Percentiles rank a stretch among this genome's conserved stretches.
These are phyloP conservation scores for Coix lacrymajobi DNA, from an alignment of 176 grass and related monocot genomes.

Conservation along the genomic window DNA sequence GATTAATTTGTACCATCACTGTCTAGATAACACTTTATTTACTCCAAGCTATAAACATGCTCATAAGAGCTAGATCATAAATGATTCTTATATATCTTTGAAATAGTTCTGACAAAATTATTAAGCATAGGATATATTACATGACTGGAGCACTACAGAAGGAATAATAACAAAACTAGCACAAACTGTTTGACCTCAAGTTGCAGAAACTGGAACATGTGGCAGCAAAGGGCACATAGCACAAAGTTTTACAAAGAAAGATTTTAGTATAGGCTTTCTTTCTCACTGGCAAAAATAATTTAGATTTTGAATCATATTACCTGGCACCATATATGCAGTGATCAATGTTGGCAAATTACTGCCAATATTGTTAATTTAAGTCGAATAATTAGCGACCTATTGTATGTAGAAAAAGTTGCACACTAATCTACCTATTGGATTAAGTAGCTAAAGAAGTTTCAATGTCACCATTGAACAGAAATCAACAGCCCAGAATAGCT, in stretches of 20 bases:
- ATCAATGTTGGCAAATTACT: neutral
- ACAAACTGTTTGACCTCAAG: neutral
- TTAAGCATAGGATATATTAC: neutral
- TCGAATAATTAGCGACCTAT: neutral
- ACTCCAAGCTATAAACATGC: neutral
- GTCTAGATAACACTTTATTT: neutral
- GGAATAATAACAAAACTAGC: neutral
- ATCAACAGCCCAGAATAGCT: neutral
- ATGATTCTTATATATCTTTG: neutral
- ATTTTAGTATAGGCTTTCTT: neutral
- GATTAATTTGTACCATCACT: neutral
- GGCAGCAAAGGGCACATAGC: neutral
- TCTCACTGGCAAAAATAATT: neutral
- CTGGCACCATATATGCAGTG: neutral
- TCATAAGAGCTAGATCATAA: neutral
- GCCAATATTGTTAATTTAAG: neutral
- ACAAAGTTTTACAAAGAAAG: constrained; percentile 7
- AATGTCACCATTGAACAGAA: neutral
- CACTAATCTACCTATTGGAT: neutral
- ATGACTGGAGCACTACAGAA: neutral
- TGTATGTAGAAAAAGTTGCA: neutral
- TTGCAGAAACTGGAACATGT: neutral
- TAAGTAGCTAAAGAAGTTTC: neutral
- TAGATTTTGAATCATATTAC: neutral
- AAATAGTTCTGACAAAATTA: neutral